phyloP scores from a whole-genome alignment of 1,139 yeast species.

The Suzukiozyma palmioleophila region DNA sequence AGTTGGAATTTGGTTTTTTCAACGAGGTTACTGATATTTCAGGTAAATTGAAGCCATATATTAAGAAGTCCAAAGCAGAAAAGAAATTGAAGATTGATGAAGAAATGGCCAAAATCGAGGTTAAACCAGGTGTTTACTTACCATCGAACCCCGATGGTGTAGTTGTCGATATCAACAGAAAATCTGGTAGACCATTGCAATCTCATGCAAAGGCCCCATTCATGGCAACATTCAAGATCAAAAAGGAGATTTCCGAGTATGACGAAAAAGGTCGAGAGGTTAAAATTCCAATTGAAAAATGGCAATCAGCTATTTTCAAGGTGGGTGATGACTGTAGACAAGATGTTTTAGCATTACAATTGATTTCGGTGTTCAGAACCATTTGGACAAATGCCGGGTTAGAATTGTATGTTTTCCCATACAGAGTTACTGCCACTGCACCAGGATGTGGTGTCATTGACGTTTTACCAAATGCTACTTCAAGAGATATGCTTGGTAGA shows the following conservation, averaged over 20 bases:
- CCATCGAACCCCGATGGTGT: slow-evolving; percentile 97
- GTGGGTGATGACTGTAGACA: slow-evolving; percentile 99
- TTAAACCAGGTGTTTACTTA: slow-evolving; percentile 81
- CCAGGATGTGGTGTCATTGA: slow-evolving; percentile 99
- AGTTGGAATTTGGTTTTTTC: slow-evolving; percentile 84
- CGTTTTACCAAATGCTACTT: slow-evolving; percentile 89
- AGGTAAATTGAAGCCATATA: slow-evolving; percentile 89
- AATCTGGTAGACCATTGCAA: slow-evolving; percentile 93
- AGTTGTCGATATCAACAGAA: slow-evolving; percentile 87
- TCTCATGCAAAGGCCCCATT: slow-evolving; percentile 99
- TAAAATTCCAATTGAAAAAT: slow-evolving; percentile 44
- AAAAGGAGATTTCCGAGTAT: slow-evolving; percentile 46
- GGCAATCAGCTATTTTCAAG: slow-evolving; percentile 97
- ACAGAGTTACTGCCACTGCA: slow-evolving; percentile 96
- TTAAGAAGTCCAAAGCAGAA: slow-evolving; percentile 91
- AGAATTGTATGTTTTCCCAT: slow-evolving; percentile 87
- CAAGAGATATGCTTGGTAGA: slow-evolving; percentile 97
- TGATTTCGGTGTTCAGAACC: slow-evolving; percentile 85
- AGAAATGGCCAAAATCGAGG: slow-evolving; percentile 79
- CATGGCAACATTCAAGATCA: slow-evolving; percentile 90
- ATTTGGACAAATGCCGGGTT: slow-evolving; percentile 87
- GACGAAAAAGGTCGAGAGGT: slow-evolving; percentile 41
- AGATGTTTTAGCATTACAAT: slow-evolving; percentile 89
- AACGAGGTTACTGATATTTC: slow-evolving; percentile 89
- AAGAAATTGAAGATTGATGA: slow-evolving; percentile 95